A percentile compares a stretch with the other conserved stretches of the same genome.
phyloP scores from a whole-genome alignment of 2,329 filamentous ascomycete genomes.

The Phialophora macrospora region DNA sequence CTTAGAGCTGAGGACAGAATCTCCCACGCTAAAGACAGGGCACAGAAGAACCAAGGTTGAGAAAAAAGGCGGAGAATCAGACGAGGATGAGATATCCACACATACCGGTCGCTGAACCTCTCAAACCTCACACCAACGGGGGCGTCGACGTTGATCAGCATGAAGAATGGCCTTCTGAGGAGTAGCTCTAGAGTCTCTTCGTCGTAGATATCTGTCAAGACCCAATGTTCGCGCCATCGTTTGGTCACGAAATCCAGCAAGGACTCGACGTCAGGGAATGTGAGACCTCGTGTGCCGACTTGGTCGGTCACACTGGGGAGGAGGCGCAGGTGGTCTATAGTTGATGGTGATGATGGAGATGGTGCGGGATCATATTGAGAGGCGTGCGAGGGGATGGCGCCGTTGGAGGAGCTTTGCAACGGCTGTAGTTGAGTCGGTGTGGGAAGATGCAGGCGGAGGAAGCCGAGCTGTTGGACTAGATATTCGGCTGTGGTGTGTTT shows the following conservation, averaged over 20 bases:
- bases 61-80: background rate
- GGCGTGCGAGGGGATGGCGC: background rate
- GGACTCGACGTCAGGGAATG: slow-evolving; percentile 58
- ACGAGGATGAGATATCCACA: slow-evolving; percentile 3
- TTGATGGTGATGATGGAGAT: slow-evolving; percentile 13
- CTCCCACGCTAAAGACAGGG: too few species aligned
- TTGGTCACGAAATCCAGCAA: slow-evolving; percentile 85
- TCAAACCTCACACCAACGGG: slow-evolving; percentile 83
- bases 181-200: slow-evolving; percentile 76
- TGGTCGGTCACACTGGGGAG: slow-evolving; percentile 39
- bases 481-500: slow-evolving; percentile 90
- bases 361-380: slow-evolving; percentile 16
- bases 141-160: slow-evolving; percentile 89
- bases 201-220: slow-evolving; percentile 80
- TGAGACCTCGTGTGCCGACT: slow-evolving; percentile 38
- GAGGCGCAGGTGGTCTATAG: slow-evolving; percentile 24
- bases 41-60: background rate
- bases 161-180: slow-evolving; percentile 82
- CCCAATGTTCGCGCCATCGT: slow-evolving; percentile 81
- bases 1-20: background rate
- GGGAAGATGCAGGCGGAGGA: slow-evolving; percentile 71
- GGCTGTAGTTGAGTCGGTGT: slow-evolving; percentile 45
- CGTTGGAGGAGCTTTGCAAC: background rate
- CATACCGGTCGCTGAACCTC: slow-evolving; percentile 68
- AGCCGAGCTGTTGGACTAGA: slow-evolving; percentile 80